Base-by-base conservation (phyloP, 2,329 filamentous ascomycete genomes). In the Fusarium agapanthi region DNA sequence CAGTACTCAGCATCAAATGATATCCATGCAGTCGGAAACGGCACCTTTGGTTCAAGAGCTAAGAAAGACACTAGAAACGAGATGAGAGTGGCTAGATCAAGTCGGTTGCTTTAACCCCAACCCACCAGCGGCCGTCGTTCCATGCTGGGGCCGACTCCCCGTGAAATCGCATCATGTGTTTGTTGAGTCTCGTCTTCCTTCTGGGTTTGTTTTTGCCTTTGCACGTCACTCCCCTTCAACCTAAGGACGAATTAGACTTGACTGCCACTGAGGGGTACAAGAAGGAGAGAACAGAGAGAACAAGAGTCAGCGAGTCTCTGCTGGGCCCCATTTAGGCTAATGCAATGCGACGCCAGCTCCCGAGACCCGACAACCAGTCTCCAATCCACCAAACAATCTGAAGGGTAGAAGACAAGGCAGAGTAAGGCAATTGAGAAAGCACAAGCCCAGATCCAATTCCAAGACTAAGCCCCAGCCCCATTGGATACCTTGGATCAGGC, bases 301-400 rank as follows among this genome's bases (percentile, higher is more conserved):
- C 71, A 68, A 61, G 64, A 70, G 50, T 45, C 45, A 40, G 41
- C 22, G 38, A 48, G 45, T 62, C 35, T 66, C 45, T 47, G 40
- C 38, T 53, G 35, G 54, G 38, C 48, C 55, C 40, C 40, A 60
- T 57, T 69, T 63, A 70, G 50, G 68, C 69, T 63, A 54, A 76
- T 76, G 75, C 71, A 73, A 74, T 76, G 72, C 68, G 74, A 69
- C 65, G 51, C 58, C 58, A 69, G 58, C 58, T 65, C 45, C 66
- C 66, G 58, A 69, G 41, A 60, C 44, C 70, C 67, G 67, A 66
- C 67, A 67, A 44, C 69, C 62, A 68, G 60, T 73, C 75, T 68
- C 60, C 61, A 72, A 73, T 69, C 72, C 74, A 73, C 69, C 30
- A 65, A 67, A 67, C 44, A 67, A 67, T 67, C 62, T 67, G 62